Base-by-base conservation (phyloP, 306 rosid genomes). In the Medicago lupulina region DNA sequence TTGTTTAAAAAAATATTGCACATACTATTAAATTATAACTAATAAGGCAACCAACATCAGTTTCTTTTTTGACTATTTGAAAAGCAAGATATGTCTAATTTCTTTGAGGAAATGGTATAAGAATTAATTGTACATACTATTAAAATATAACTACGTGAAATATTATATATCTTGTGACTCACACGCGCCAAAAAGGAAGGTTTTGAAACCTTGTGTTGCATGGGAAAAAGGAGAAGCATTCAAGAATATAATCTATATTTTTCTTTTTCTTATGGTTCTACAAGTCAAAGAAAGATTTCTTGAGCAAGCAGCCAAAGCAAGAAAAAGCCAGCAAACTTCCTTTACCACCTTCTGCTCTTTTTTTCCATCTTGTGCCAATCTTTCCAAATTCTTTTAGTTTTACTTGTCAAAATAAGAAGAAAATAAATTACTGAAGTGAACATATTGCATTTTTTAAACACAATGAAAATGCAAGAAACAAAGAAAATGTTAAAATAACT, bases 281-380 rank as follows among this genome's bases (percentile, higher is more conserved):
- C 51, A 87, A 92, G 97, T 92, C 94, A 90, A 92, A 88, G 87
- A 85, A 88, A 86, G 91, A 88, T 90, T 90, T 90, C 87, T 92
- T 84, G 90, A 69, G 89, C 76, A 92, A 88, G 77, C 80, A 68
- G 87, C 88, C 89, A 88, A 87, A 87, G 78, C n/a, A 74, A 76
- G 89, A 88, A 88, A 92, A 92, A 79, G 92, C 86, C 76, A 84
- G 79, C 81, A 50, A 70, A 69, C 66, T 41, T 38, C 80, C 85
- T 82, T 83, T 84, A 81, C 76, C 86, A 16, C 77, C 65, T 50
- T 58, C 74, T 55, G 65, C 75, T 74, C 79, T 76, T 82, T 80
- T 80, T 69, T 69, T 76, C 66, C 72, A 61, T 71, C 18, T 67
- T 67, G 55, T 76, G 81, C 74, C 53, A 77, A 75, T 76, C 90